Evolutionary conservation across 257 asterid genomes (phyloP), one percentile per base, ranked within the genome.

Genomic region (Solanum sitiens): DNA sequence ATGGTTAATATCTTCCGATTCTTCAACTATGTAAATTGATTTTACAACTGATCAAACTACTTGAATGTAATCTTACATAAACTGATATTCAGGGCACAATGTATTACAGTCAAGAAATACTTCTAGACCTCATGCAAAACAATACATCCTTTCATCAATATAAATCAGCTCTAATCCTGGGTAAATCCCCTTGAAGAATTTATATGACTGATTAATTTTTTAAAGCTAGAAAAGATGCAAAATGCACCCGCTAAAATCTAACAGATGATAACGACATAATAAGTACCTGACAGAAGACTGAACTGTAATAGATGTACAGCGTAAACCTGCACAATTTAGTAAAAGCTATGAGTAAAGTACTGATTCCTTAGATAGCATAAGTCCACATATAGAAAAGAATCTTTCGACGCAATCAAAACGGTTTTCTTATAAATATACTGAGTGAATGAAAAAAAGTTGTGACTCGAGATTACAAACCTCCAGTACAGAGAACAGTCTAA

Each of bases 271-370:
- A 40, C 37, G 35, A 77, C 85, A 45, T 27, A 40, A 79, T 35
- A 80, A 47, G 74, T 92, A 93, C 96, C 96, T 94, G 96, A 92
- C 89, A 86, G 87, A 94, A 75, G 89, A 92, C 87, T 88, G 96
- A 91, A 87, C 90, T 77, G 90, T 88, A 61, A 74, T 83, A 93
- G 90, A 94, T 79, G 90, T 91, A 94, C 70, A 90, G 92, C 53
- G 85, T 88, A 68, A 91, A 91, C 93, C 98, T 94, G 93, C 91
- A 87, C 21, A 83, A 90, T 89, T 73, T 33, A 86, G 42, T 80
- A 80, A 45, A 80, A 80, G 67, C 67, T 77, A 84, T 70, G 90
- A 75, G 83, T 13, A 63, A 42, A 18, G 67, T 47, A 63, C 68
- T 16, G 85, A 80, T 80, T 25, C 47, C 11, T 40, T 80, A 27